Percentiles rank a stretch among this genome's conserved stretches.
Evolutionary conservation across 371 early-diverging fungal genomes (phyloP).

Genomic region (Syncephalastrum contaminatum): DNA sequence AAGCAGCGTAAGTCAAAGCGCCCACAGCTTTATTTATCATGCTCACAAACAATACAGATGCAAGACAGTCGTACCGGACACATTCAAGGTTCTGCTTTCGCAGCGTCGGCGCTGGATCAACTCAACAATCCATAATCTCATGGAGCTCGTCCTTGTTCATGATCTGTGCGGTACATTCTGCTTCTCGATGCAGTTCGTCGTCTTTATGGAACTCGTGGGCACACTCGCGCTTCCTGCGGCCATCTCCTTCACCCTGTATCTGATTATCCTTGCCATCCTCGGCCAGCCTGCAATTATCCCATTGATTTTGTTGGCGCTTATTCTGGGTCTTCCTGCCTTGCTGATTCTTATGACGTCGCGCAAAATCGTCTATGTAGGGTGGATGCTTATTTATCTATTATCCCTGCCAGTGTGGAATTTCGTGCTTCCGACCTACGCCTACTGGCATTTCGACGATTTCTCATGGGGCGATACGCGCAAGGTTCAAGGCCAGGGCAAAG

Average conservation of each 20-base stretch:
- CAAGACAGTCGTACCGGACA: constrained; percentile 83
- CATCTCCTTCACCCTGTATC: constrained; percentile 66
- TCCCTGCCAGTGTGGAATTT: constrained; percentile 97
- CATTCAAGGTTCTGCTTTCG: constrained; percentile 75
- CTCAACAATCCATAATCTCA: constrained; percentile 84
- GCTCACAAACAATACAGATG: constrained; percentile 37
- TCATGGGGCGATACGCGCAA: constrained; percentile 97
- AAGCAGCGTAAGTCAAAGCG: constrained; percentile 44
- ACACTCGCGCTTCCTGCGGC: constrained; percentile 85
- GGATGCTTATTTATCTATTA: constrained; percentile 93
- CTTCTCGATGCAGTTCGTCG: constrained; percentile 90
- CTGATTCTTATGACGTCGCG: constrained; percentile 89
- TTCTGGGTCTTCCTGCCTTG: constrained; percentile 83
- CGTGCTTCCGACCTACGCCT: constrained; percentile 93
- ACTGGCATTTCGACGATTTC: constrained; percentile 99
- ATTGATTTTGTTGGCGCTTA: constrained; percentile 62
- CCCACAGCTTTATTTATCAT: no score
- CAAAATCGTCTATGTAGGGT: constrained; percentile 87
- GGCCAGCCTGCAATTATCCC: constrained; percentile 67
- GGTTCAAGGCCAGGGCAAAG: constrained; percentile 66
- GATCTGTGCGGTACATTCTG: constrained; percentile 91
- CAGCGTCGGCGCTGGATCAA: constrained; percentile 93
- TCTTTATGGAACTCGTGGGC: constrained; percentile 84
- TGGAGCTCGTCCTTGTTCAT: constrained; percentile 82
- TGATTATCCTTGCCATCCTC: constrained; percentile 48